Evolutionary conservation across 2,329 filamentous ascomycete species (phyloP).

Genomic region (Cladophialophora chaetospira): DNA sequence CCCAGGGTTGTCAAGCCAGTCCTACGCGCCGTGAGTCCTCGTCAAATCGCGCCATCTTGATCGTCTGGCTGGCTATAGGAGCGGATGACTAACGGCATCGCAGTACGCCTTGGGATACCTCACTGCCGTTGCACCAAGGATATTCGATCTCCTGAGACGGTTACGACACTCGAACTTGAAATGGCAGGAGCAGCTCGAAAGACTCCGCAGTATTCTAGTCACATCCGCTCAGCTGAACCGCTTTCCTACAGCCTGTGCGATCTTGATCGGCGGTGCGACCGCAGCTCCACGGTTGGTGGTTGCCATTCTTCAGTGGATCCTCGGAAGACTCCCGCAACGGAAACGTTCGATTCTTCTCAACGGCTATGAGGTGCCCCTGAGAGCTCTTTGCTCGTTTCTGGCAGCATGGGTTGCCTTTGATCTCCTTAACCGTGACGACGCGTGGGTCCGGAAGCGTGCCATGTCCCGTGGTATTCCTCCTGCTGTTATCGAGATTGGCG

Average conservation of each 20-base stretch:
- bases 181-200: slow-evolving; percentile 38
- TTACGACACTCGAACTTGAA: slow-evolving; percentile 38
- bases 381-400: slow-evolving; percentile 49
- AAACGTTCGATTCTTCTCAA: background rate
- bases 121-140: slow-evolving; percentile 49
- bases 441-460: slow-evolving; percentile 29
- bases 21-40: slow-evolving; percentile 49
- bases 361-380: slow-evolving; percentile 16
- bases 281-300: slow-evolving; percentile 42
- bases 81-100: too few relatives aligned
- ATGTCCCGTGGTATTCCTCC: slow-evolving; percentile 18
- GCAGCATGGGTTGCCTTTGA: slow-evolving; percentile 54
- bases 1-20: slow-evolving; percentile 33
- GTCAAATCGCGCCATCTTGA: too few relatives aligned
- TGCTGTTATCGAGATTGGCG: slow-evolving; percentile 14
- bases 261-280: slow-evolving; percentile 55
- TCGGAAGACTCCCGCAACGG: slow-evolving; percentile 19
- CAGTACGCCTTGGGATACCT: slow-evolving; percentile 53
- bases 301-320: slow-evolving; percentile 35
- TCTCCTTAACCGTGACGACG: slow-evolving; percentile 46
- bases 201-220: slow-evolving; percentile 31
- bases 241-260: slow-evolving; percentile 45
- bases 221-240: slow-evolving; percentile 33
- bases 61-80: too few relatives aligned
- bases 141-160: slow-evolving; percentile 44